These are phyloP conservation scores for Scenedesmus sp. DNA, from an alignment of 163 green algal genomes.

Conservation along the genomic window DNA sequence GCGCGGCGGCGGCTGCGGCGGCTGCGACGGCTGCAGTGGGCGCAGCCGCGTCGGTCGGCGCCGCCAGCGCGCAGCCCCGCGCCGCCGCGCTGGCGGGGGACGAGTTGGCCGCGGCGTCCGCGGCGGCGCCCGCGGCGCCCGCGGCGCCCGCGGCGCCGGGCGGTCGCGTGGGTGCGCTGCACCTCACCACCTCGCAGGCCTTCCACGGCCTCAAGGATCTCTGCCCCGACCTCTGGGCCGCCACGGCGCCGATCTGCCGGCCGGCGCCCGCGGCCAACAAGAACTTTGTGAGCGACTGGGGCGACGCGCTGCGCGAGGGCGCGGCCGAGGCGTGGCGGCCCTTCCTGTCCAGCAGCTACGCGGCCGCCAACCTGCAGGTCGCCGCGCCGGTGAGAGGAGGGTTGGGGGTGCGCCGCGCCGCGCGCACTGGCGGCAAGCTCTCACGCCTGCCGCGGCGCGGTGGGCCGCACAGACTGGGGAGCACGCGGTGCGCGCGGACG, in stretches of 20 bases:
- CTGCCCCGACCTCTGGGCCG: conserved; percentile 36
- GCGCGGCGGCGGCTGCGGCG: neutral
- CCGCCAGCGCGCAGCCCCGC: too few species aligned
- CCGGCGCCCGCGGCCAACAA: conserved; percentile 37
- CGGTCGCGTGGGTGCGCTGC: neutral
- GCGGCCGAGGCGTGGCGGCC: conserved; percentile 31
- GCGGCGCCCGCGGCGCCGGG: neutral
- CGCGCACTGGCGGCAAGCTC: neutral
- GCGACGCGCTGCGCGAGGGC: conserved; percentile 32
- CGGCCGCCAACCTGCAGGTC: conserved; percentile 41
- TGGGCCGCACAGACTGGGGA: conserved; percentile 44
- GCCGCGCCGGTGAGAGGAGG: conserved; percentile 11
- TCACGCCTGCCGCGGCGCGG: neutral
- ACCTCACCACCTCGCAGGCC: conserved; percentile 29
- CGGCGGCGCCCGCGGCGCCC: too few species aligned
- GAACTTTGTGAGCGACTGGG: conserved; percentile 46
- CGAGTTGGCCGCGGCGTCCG: neutral
- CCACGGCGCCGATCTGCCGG: conserved; percentile 32
- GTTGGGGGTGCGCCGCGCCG: neutral
- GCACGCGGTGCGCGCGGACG: conserved; percentile 18
- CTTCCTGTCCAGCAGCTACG: conserved; percentile 33
- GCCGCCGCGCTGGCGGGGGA: too few species aligned
- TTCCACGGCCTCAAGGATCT: conserved; percentile 41
- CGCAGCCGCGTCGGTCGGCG: neutral
- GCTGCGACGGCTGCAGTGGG: neutral